Evolutionary conservation across 2,329 filamentous ascomycete genomes (phyloP).

Genomic region (Pseudogymnoascus pannorum): DNA sequence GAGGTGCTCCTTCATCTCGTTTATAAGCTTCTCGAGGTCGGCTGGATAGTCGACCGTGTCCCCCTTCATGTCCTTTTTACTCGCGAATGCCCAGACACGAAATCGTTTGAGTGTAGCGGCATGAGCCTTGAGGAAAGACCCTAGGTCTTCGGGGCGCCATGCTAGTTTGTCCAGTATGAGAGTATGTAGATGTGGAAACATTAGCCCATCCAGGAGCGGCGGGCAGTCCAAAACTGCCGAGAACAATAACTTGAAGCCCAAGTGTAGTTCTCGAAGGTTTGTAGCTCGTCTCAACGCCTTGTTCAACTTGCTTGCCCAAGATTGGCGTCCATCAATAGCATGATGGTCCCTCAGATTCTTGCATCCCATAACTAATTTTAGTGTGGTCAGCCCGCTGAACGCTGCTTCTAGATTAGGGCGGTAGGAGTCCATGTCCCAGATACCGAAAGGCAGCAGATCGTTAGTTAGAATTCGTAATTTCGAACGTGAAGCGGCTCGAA

Average conservation of each 20-base stretch:
- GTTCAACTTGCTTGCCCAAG: not conserved
- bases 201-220: not conserved
- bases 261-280: not conserved
- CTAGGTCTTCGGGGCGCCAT: not conserved
- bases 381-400: not conserved
- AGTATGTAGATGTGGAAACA: not conserved
- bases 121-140: not conserved
- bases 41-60: not conserved
- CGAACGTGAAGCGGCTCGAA: not conserved
- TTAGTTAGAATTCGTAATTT: not conserved
- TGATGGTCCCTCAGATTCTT: not conserved
- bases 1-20: slow-evolving; percentile 7
- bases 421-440: not conserved
- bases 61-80: not conserved
- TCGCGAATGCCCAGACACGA: not conserved
- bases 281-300: not conserved
- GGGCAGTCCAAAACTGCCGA: not conserved
- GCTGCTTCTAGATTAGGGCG: not conserved
- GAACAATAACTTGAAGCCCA: not conserved
- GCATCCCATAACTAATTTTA: not conserved
- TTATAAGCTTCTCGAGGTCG: not conserved
- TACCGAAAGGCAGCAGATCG: not conserved
- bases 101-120: not conserved
- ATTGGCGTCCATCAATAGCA: not conserved
- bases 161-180: not conserved